These are phyloP conservation scores for Talaromyces sp. DNA, from an alignment of 2,329 filamentous ascomycete genomes.

Conservation along the genomic window DNA sequence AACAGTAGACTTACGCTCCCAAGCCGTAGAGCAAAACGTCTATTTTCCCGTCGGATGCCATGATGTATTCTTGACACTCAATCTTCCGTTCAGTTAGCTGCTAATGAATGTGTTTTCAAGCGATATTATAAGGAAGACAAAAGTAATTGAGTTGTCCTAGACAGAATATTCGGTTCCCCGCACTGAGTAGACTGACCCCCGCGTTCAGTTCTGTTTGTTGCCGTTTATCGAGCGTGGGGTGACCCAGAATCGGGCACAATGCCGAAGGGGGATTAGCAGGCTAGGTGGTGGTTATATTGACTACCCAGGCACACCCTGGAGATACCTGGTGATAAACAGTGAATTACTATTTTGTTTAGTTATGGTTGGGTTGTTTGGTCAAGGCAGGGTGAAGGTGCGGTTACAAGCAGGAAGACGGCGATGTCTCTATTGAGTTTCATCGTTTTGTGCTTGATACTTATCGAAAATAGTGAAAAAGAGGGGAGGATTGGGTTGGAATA, in stretches of 20 bases:
- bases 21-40: constrained; percentile 52
- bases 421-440: neutral
- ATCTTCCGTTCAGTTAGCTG: no score
- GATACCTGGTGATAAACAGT: no score
- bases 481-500: neutral
- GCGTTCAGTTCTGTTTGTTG: neutral
- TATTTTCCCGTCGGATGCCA: constrained; percentile 26
- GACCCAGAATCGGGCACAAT: constrained; percentile 2
- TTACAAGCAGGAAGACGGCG: neutral
- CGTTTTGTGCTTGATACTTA: neutral
- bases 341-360: no score
- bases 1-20: constrained; percentile 46
- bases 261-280: neutral
- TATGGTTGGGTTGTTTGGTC: no score
- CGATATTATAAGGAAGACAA: no score
- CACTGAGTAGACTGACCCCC: neutral
- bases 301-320: no score
- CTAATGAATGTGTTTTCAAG: no score
- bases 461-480: neutral
- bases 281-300: neutral
- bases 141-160: neutral
- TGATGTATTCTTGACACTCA: neutral
- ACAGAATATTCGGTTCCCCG: neutral
- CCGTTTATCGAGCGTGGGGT: constrained; percentile 5
- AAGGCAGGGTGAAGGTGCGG: no score